These are phyloP conservation scores for Andrographis paniculata DNA, from an alignment of 305 asterid species.

Conservation along the genomic window DNA sequence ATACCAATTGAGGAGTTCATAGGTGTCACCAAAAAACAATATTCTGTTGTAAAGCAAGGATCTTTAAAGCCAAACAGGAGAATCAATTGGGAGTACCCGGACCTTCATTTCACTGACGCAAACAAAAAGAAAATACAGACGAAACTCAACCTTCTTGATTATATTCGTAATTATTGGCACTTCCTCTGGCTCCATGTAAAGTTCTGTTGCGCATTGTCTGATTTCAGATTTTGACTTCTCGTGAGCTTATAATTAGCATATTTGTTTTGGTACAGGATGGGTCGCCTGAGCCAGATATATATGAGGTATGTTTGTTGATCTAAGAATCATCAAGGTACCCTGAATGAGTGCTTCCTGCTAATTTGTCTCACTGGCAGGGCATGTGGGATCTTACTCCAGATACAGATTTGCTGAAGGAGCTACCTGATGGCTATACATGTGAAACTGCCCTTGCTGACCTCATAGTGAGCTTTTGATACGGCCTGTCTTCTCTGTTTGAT, in stretches of 20 bases:
- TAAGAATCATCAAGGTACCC: conserved; percentile 3
- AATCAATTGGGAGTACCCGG: conserved; percentile 42
- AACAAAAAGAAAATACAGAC: conserved; percentile 20
- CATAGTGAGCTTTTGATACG: conserved; percentile 41
- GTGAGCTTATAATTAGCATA: conserved; percentile 6
- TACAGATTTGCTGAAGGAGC: conserved; percentile 58
- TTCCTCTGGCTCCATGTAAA: conserved; percentile 45
- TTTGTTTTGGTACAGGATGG: conserved; percentile 51
- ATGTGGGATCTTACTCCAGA: conserved; percentile 93
- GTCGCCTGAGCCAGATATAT: conserved; percentile 39
- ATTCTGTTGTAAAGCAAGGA: conserved; percentile 17
- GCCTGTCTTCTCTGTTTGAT: conserved; percentile 10
- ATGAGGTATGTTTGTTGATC: conserved; percentile 40
- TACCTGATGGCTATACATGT: conserved; percentile 55
- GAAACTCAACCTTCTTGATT: conserved; percentile 22
- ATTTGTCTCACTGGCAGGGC: conserved; percentile 29
- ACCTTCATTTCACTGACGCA: conserved; percentile 43
- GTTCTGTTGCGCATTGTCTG: conserved; percentile 2
- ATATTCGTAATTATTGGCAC: conserved; percentile 28
- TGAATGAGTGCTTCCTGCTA: background rate
- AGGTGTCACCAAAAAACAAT: conserved; percentile 18
- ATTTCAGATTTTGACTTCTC: conserved; percentile 1
- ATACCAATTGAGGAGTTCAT: conserved; percentile 35
- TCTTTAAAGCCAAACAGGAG: conserved; percentile 12
- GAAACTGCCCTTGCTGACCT: conserved; percentile 82